phyloP scores from a whole-genome alignment of 2,329 filamentous ascomycete genomes.

The Penicillium sclerotigenum region DNA sequence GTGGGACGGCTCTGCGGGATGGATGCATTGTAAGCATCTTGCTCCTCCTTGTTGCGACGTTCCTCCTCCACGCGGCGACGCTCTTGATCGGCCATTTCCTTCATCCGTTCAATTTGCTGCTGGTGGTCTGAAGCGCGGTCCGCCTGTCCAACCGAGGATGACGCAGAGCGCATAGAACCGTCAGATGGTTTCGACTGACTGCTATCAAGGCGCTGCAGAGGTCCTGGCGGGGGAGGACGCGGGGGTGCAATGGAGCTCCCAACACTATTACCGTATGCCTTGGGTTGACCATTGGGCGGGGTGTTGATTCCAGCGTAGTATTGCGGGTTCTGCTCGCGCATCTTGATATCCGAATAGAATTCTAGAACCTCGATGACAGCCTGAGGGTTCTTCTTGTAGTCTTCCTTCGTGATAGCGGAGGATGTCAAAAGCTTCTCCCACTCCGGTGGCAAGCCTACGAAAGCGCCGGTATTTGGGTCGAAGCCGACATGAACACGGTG shows the following conservation, averaged over 20 bases:
- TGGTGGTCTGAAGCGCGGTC: constrained; percentile 46
- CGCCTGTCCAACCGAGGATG: constrained; percentile 54
- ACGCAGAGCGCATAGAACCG: constrained; percentile 32
- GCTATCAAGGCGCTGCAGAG: constrained; percentile 45
- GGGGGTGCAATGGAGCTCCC: constrained; percentile 64
- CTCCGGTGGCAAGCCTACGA: constrained; percentile 88
- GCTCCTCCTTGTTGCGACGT: constrained; percentile 64
- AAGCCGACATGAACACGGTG: constrained; percentile 97
- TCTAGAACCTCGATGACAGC: constrained; percentile 66
- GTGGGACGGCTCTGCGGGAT: constrained; percentile 77
- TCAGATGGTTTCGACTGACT: constrained; percentile 38
- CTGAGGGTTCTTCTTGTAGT: constrained; percentile 95
- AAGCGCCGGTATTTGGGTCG: constrained; percentile 90
- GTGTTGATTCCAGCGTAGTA: constrained; percentile 60
- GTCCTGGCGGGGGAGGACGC: constrained; percentile 59
- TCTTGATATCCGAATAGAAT: constrained; percentile 67
- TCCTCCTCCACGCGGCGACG: constrained; percentile 53
- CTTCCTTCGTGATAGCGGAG: constrained; percentile 96
- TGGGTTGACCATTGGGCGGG: constrained; percentile 51
- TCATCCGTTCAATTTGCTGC: constrained; percentile 45
- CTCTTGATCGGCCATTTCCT: constrained; percentile 58
- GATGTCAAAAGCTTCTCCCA: constrained; percentile 97
- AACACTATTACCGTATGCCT: constrained; percentile 51
- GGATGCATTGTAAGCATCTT: constrained; percentile 86
- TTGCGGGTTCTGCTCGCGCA: constrained; percentile 61